phyloP scores from a whole-genome alignment of 2,329 filamentous ascomycete genomes.

The Dactylellina drechsleri region DNA sequence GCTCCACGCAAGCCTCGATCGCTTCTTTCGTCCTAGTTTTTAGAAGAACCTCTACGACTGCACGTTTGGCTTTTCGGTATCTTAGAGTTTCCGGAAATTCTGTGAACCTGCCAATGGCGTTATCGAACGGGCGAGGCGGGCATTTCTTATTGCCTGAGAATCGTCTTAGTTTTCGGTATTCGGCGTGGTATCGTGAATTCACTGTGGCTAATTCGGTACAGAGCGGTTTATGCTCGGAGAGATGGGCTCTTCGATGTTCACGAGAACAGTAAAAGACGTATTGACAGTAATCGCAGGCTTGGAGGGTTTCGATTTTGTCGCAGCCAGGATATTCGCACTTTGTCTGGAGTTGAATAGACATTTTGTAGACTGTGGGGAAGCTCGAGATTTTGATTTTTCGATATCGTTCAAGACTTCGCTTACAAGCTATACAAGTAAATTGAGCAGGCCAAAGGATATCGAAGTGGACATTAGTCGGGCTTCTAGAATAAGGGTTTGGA shows the following conservation, averaged over 20 bases:
- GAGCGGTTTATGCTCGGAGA: conserved; percentile 17
- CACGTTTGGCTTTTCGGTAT: conserved; percentile 28
- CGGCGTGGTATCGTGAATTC: conserved; percentile 25
- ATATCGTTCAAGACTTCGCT: too few relatives aligned
- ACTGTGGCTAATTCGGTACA: conserved; percentile 29
- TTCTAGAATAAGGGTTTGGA: too few relatives aligned
- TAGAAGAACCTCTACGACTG: conserved; percentile 21
- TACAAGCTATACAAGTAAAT: too few relatives aligned
- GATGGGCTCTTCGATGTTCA: conserved; percentile 20
- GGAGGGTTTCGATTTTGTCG: conserved; percentile 24
- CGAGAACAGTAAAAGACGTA: conserved; percentile 39
- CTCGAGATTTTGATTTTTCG: too few relatives aligned
- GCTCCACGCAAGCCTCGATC: conserved; percentile 25
- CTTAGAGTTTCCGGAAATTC: conserved; percentile 27
- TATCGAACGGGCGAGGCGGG: conserved; percentile 20
- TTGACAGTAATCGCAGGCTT: conserved; percentile 41
- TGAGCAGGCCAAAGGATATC: too few relatives aligned
- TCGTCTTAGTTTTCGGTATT: conserved; percentile 29
- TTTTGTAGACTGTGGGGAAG: background rate
- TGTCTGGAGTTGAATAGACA: conserved; percentile 22
- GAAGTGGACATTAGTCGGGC: too few relatives aligned
- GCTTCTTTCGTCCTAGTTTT: conserved; percentile 30
- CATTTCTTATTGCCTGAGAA: conserved; percentile 31
- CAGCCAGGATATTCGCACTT: conserved; percentile 29
- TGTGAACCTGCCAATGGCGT: conserved; percentile 30